Base-by-base conservation (phyloP, 768 basidiomycete species). In the Lactarius evosmus region DNA sequence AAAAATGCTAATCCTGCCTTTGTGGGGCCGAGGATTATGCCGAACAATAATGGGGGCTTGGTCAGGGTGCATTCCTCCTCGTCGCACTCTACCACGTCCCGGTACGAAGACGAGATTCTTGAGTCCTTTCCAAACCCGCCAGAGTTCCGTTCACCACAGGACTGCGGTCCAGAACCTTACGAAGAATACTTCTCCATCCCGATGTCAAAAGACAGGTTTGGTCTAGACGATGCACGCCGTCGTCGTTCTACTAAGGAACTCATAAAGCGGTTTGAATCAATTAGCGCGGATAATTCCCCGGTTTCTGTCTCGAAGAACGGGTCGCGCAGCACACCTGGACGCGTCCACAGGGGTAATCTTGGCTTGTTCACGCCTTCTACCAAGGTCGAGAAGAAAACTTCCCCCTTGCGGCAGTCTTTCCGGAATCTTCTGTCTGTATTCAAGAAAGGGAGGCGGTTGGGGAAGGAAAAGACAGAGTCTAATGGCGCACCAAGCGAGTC, bases 381-480 rank as follows among this genome's bases (percentile, higher is more conserved):
- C 16, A 73, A 75, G 67, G 80, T 78, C 62, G 79, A 76, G 63
- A 85, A 80, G 70, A 73, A 72, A 56, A 72, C 75, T 9, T 87
- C 84, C 5, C 83, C 85, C 2, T 74, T 89, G 56, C 82, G 86
- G 27, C 83, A 83, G 71, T 88, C 87, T 19, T 75, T 89, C 66
- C 80, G 82, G 44, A 88, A 84, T 67, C 71, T 89, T 33, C 74
- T 89, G 50, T 81, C 85, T 6, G 82, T 83, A 4, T 79, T 88
- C 75, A 86, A 80, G 74, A 86, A 83, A 72, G 75, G 72, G 51
- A 74, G 70, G 59, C 72, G 67, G 59, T 30, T 59, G 34, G 51
- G 49, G 16, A 67, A 60, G 29, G 67, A 71, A 16, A 76, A 73
- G 56, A 63, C 66, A 54, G 73, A 67, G 12, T 4, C 56, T 32